A percentile compares a stretch with the other conserved stretches of the same genome.
These are phyloP conservation scores for Zymoseptoria pseudotritici DNA, from an alignment of 2,329 filamentous ascomycete genomes.

Conservation along the genomic window DNA sequence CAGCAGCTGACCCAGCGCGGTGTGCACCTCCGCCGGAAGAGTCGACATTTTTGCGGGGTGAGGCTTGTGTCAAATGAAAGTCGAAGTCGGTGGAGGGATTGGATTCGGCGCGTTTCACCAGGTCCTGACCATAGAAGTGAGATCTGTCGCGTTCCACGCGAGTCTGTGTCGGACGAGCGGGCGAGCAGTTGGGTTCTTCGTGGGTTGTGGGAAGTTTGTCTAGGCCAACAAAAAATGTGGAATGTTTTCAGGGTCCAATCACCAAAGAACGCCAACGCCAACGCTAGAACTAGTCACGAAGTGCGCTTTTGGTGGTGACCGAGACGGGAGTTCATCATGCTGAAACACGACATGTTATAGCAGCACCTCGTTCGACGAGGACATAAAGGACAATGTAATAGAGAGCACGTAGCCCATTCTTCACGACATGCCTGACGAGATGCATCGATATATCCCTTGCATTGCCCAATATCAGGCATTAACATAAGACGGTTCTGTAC, in stretches of 20 bases:
- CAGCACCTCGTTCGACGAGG: background rate
- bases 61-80: background rate
- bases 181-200: background rate
- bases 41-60: slow-evolving; percentile 49
- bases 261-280: background rate
- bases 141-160: background rate
- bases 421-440: background rate
- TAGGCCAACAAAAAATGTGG: background rate
- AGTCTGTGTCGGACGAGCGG: background rate
- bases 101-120: background rate
- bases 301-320: no score
- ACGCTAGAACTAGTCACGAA: background rate
- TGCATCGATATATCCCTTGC: background rate
- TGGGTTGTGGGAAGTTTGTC: background rate
- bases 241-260: background rate
- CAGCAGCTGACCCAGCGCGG: slow-evolving; percentile 77
- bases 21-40: slow-evolving; percentile 74
- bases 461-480: background rate
- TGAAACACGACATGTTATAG: background rate
- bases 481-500: background rate
- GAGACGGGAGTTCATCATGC: no score
- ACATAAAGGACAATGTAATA: no score
- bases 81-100: background rate
- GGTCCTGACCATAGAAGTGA: background rate
- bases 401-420: background rate